Evolutionary conservation across 2,329 filamentous ascomycete species (phyloP).

Genomic region (Truncatella angustata): DNA sequence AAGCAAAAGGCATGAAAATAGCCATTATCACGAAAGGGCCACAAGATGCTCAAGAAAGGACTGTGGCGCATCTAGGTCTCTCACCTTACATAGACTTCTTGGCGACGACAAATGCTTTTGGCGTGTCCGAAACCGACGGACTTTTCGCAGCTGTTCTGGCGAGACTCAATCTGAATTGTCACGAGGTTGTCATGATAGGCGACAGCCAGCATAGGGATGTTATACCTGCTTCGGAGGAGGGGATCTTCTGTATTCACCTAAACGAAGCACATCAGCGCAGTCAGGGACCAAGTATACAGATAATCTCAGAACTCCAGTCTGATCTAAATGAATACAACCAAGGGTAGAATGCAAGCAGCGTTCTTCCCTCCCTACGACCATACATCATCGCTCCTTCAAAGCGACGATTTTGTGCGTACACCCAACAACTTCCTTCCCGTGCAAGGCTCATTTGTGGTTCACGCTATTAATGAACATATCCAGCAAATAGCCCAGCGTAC

Average conservation of each 20-base stretch:
- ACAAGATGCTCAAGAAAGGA: background rate
- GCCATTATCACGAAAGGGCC: background rate
- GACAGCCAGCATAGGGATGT: background rate
- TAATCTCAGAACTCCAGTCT: background rate
- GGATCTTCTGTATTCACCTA: background rate
- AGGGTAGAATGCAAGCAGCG: too few relatives aligned
- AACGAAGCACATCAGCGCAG: background rate
- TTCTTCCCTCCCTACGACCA: too few relatives aligned
- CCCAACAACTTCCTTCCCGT: too few relatives aligned
- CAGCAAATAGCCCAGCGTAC: too few relatives aligned
- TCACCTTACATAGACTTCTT: background rate
- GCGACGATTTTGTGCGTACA: background rate
- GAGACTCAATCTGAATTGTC: background rate
- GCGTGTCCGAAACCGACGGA: background rate
- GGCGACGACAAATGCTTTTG: background rate
- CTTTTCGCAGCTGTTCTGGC: background rate
- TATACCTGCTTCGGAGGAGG: background rate
- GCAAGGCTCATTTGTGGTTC: too few relatives aligned
- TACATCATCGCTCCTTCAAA: background rate
- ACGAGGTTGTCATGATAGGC: background rate
- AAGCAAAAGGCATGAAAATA: background rate
- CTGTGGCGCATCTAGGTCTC: background rate
- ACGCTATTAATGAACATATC: too few relatives aligned
- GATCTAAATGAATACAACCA: background rate
- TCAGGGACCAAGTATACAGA: background rate